Conservation (phyloP, 257 asterid species). For the Solanum rostratum region DNA sequence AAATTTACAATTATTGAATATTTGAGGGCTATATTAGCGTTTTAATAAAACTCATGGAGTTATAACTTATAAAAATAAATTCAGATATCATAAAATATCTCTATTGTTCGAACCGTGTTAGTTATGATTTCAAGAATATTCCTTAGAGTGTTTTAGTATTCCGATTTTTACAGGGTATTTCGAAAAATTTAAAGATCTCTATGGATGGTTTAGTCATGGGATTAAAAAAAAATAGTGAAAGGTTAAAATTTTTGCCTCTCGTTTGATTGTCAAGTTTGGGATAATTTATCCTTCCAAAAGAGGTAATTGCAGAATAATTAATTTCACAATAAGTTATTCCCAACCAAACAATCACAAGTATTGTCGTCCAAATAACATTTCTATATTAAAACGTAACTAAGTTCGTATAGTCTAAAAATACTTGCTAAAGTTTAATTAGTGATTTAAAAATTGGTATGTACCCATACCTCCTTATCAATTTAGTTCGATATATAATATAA, state of each 20-base stretch:
- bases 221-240: too few species aligned
- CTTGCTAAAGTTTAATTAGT: neutral
- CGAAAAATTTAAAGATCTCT: neutral
- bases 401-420: neutral
- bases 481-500: neutral
- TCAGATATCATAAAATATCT: neutral
- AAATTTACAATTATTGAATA: too few species aligned
- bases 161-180: neutral
- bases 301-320: too few species aligned
- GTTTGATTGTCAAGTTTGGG: too few species aligned
- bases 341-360: neutral
- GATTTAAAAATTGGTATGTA: neutral
- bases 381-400: neutral
- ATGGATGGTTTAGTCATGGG: neutral
- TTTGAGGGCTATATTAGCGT: neutral
- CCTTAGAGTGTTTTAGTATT: neutral
- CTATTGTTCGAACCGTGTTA: neutral
- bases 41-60: too few species aligned
- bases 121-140: neutral
- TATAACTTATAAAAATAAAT: too few species aligned
- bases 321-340: too few species aligned
- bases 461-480: neutral
- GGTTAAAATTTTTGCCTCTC: too few species aligned
- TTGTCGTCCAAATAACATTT: neutral
- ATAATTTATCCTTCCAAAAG: too few species aligned